Conservation (phyloP, 257 asterid genomes). For the Cruciata laevipes region DNA sequence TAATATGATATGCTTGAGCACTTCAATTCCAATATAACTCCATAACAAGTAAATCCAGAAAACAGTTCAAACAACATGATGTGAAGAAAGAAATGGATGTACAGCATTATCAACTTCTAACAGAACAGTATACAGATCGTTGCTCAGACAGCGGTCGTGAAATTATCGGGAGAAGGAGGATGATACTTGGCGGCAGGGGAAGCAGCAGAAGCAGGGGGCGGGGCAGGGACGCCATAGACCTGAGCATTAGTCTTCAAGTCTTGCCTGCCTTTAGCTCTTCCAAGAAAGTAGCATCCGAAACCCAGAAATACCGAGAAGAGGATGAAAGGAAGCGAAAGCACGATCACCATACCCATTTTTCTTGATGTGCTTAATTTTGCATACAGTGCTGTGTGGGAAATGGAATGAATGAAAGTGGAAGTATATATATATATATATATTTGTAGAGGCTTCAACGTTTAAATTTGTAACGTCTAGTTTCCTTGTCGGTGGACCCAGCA, state of each 20-base stretch:
- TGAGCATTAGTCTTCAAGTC: slow-evolving; percentile 61
- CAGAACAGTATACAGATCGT: not conserved
- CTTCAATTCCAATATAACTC: not conserved
- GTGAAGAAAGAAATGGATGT: not conserved
- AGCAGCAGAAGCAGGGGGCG: slow-evolving; percentile 46
- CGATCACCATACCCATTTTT: slow-evolving; percentile 81
- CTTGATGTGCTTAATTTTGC: not conserved
- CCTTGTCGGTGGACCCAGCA: not conserved
- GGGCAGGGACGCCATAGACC: slow-evolving; percentile 64
- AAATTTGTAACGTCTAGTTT: slow-evolving; percentile 13
- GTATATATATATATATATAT: not conserved
- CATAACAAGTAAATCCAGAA: not conserved
- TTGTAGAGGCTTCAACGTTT: slow-evolving; percentile 11
- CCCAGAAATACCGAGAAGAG: slow-evolving; percentile 62
- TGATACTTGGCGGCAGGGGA: slow-evolving; percentile 20
- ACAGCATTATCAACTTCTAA: not conserved
- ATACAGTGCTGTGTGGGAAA: not conserved
- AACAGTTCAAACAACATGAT: not conserved
- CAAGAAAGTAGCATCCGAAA: slow-evolving; percentile 73
- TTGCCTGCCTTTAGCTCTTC: slow-evolving; percentile 75
- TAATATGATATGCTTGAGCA: no score
- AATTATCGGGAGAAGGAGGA: not conserved
- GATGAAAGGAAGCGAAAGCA: slow-evolving; percentile 69
- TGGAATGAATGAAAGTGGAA: not conserved
- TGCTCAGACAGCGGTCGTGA: not conserved